These are phyloP conservation scores for Lepidopterella palustris DNA, from an alignment of 495 filamentous ascomycete genomes.

Conservation along the genomic window DNA sequence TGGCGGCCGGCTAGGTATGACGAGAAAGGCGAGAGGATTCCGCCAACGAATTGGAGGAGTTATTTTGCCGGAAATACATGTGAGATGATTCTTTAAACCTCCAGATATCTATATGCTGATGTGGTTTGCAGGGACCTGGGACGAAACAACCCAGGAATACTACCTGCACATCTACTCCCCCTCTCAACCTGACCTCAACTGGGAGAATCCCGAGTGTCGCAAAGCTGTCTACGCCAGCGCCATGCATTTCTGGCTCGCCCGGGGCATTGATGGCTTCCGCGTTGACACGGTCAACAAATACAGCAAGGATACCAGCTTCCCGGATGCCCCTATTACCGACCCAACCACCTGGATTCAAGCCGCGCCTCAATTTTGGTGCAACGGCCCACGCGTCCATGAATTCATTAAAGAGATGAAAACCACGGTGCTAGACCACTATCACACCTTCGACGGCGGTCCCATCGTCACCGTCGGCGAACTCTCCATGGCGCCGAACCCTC, in stretches of 20 bases:
- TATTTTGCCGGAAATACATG: conserved; percentile 28
- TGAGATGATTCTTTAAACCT: too few relatives aligned
- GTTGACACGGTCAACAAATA: conserved; percentile 35
- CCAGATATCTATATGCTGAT: background rate
- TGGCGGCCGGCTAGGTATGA: conserved; percentile 34
- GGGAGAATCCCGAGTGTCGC: conserved; percentile 29
- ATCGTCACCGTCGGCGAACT: conserved; percentile 33
- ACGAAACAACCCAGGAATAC: conserved; percentile 35
- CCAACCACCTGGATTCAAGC: conserved; percentile 17
- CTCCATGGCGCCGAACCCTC: conserved; percentile 23
- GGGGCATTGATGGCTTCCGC: conserved; percentile 36
- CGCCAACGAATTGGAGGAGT: conserved; percentile 34
- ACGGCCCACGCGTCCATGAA: conserved; percentile 36
- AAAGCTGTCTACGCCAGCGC: conserved; percentile 29
- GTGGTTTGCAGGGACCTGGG: conserved; percentile 32
- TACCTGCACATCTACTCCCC: conserved; percentile 35
- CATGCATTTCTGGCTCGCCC: conserved; percentile 35
- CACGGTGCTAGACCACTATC: conserved; percentile 21
- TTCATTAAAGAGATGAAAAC: conserved; percentile 33
- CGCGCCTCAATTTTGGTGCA: conserved; percentile 23
- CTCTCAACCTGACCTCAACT: conserved; percentile 38
- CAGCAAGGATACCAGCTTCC: conserved; percentile 28
- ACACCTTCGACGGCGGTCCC: conserved; percentile 17
- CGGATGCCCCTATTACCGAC: conserved; percentile 32
- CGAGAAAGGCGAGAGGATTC: conserved; percentile 24